phyloP scores from a whole-genome alignment of 2,329 filamentous ascomycete genomes.

The Colletotrichum sp. region DNA sequence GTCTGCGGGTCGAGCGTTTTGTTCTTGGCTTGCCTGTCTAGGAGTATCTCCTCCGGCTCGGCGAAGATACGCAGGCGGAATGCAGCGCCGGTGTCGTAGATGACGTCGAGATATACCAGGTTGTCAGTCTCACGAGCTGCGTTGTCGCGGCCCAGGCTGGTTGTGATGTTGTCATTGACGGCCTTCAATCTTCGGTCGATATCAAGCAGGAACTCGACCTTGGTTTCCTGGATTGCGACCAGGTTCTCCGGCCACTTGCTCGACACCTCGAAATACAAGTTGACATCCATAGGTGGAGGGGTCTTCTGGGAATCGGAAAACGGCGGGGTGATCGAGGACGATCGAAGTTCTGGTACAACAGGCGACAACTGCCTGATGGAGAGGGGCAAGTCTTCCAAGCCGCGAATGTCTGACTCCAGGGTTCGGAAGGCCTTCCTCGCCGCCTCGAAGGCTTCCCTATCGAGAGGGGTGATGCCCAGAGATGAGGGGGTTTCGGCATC shows the following conservation, averaged over 20 bases:
- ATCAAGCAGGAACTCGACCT: constrained; percentile 85
- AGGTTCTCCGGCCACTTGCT: constrained; percentile 93
- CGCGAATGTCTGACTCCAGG: constrained; percentile 78
- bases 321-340: constrained; percentile 66
- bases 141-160: constrained; percentile 83
- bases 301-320: constrained; percentile 48
- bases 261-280: constrained; percentile 92
- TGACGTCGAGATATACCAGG: constrained; percentile 80
- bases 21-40: constrained; percentile 80
- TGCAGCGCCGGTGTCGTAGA: constrained; percentile 70
- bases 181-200: constrained; percentile 74
- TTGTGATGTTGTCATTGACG: constrained; percentile 62
- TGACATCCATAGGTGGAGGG: constrained; percentile 70
- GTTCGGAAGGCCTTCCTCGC: constrained; percentile 72
- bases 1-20: constrained; percentile 68
- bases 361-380: constrained; percentile 81
- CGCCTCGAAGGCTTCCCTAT: constrained; percentile 67
- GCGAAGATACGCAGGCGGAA: constrained; percentile 90
- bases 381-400: constrained; percentile 83
- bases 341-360: constrained; percentile 74
- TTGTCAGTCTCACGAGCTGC: constrained; percentile 72
- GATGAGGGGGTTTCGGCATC: constrained; percentile 56
- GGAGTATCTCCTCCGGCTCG: constrained; percentile 81
- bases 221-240: constrained; percentile 88
- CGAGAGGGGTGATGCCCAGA: constrained; percentile 49